Percentiles rank a stretch among this genome's conserved stretches.
Conservation (phyloP, 148 eudicot genomes). For the Pharnaceum exiguum region DNA sequence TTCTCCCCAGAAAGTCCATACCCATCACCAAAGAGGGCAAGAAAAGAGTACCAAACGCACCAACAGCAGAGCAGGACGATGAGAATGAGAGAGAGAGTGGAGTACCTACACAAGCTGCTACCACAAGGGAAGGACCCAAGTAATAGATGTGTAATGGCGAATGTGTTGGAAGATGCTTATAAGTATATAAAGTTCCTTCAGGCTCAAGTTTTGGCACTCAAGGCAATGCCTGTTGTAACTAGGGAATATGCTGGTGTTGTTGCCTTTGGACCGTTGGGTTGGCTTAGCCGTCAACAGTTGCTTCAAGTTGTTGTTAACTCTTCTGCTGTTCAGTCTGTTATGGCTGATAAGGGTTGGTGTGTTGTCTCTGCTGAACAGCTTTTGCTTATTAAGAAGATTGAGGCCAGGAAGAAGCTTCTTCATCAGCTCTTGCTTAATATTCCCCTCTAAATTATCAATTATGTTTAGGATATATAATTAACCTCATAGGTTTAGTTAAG, state of each 20-base stretch:
- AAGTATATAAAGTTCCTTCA: constrained; percentile 54
- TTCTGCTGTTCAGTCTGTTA: constrained; percentile 32
- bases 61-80: constrained; percentile 15
- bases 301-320: constrained; percentile 55
- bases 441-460: background rate
- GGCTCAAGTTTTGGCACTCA: constrained; percentile 55
- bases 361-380: constrained; percentile 52
- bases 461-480: background rate
- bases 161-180: constrained; percentile 47
- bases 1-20: background rate
- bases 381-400: constrained; percentile 18
- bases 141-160: constrained; percentile 37
- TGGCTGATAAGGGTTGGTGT: constrained; percentile 41
- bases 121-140: constrained; percentile 38
- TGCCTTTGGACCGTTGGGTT: constrained; percentile 13
- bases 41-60: background rate
- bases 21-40: background rate
- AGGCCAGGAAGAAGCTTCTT: constrained; percentile 14
- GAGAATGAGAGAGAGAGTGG: constrained; percentile 31
- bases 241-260: background rate
- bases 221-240: constrained; percentile 33
- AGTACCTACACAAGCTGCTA: constrained; percentile 32
- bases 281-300: constrained; percentile 45
- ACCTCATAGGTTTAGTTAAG: too few species aligned
- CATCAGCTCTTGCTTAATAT: background rate